These are phyloP conservation scores for Psidium friedrichsthalianum DNA, from an alignment of 345 rosid genomes.

Conservation along the genomic window DNA sequence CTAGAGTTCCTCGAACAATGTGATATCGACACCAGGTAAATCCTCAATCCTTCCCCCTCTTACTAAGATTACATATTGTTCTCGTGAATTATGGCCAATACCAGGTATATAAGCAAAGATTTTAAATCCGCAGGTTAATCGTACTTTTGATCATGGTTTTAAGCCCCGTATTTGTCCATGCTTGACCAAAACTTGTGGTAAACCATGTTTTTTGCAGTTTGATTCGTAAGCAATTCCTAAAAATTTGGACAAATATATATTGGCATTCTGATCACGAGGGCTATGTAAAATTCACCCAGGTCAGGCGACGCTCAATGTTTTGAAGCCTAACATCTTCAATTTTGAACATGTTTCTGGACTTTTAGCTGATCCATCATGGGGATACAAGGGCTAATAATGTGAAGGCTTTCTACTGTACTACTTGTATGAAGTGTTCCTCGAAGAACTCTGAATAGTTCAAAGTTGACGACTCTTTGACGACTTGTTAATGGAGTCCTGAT, in stretches of 20 bases:
- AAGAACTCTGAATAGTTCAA: background rate
- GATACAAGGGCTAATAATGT: background rate
- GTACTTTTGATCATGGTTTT: background rate
- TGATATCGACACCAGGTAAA: no score
- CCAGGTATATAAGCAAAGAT: no score
- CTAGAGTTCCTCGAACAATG: no score
- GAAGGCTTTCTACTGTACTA: background rate
- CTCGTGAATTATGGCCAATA: no score
- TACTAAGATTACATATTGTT: no score
- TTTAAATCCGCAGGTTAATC: no score
- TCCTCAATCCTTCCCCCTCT: no score
- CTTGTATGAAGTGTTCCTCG: background rate
- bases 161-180: background rate
- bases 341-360: background rate
- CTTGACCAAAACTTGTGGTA: background rate
- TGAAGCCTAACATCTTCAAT: background rate
- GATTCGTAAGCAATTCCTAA: background rate
- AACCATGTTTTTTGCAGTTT: background rate
- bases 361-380: background rate
- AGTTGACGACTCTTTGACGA: background rate
- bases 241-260: background rate
- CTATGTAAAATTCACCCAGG: background rate
- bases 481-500: no score
- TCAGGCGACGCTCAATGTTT: background rate
- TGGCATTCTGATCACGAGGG: background rate